Conservation (phyloP, 176 grass and related monocot species). For the Ampelocalamus luodianensis region DNA sequence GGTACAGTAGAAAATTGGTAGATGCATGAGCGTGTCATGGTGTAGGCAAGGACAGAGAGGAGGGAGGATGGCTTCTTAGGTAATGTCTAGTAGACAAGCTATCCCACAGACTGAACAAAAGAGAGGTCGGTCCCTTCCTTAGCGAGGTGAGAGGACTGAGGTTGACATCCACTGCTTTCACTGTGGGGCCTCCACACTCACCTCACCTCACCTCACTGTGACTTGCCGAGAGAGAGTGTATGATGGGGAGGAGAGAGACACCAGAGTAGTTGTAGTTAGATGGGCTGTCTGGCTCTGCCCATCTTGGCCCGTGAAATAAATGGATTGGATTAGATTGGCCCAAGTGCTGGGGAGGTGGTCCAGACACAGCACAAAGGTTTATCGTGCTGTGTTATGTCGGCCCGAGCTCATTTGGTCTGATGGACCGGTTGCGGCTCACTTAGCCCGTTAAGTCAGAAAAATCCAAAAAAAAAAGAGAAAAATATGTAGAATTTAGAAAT, state of each 20-base stretch:
- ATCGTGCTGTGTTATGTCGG: too few species aligned
- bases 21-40: not conserved
- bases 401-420: too few species aligned
- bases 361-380: too few species aligned
- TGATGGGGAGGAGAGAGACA: not conserved
- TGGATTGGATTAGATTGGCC: too few species aligned
- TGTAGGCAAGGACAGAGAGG: not conserved
- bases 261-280: too few species aligned
- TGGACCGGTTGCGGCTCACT: too few species aligned
- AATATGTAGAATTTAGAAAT: too few species aligned
- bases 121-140: constrained; percentile 5
- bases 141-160: constrained; percentile 14
- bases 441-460: too few species aligned
- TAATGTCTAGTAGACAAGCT: constrained; percentile 30
- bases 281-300: too few species aligned
- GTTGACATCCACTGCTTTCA: constrained; percentile 38
- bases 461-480: too few species aligned
- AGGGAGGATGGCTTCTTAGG: not conserved
- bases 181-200: constrained; percentile 29
- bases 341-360: too few species aligned
- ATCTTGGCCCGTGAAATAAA: too few species aligned
- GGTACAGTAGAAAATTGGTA: not conserved
- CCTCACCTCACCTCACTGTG: constrained; percentile 6
- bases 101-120: constrained; percentile 25
- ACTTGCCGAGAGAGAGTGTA: not conserved